These are phyloP conservation scores for Lasiosphaeris hirsuta DNA, from an alignment of 495 filamentous ascomycete species.

Conservation along the genomic window DNA sequence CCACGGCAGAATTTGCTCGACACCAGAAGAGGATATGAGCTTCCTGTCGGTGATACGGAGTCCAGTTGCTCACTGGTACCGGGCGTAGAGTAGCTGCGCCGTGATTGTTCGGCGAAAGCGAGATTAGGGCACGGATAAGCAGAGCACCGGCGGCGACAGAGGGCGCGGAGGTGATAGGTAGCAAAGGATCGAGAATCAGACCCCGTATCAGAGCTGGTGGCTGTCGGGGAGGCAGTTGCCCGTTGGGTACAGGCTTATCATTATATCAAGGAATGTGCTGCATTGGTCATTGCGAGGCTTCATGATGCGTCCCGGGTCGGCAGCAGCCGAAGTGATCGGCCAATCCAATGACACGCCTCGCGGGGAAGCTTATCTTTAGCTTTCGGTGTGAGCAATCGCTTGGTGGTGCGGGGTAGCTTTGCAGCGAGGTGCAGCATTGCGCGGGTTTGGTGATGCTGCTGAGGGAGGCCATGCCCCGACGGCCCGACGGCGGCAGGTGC, in stretches of 20 bases:
- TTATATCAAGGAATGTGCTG: neutral
- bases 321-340: neutral
- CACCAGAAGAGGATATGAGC: neutral
- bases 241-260: constrained; percentile 3
- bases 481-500: constrained; percentile 9
- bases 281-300: neutral
- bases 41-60: neutral
- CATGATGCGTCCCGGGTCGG: neutral
- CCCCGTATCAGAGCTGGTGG: neutral
- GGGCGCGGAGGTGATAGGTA: no score
- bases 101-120: neutral
- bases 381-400: constrained; percentile 8
- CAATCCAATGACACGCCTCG: neutral
- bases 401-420: constrained; percentile 14
- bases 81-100: neutral
- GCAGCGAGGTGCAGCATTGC: neutral
- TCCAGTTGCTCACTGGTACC: neutral
- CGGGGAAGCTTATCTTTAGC: constrained; percentile 14
- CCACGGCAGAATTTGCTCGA: neutral
- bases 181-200: neutral
- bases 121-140: constrained; percentile 9
- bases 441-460: no score
- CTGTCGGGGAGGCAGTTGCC: neutral
- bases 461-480: constrained; percentile 10
- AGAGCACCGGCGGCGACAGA: neutral